Percentiles rank a stretch among this genome's conserved stretches.
These are phyloP conservation scores for Dictyostelium citrinum DNA, from an alignment of 78 protist genomes.

Conservation along the genomic window DNA sequence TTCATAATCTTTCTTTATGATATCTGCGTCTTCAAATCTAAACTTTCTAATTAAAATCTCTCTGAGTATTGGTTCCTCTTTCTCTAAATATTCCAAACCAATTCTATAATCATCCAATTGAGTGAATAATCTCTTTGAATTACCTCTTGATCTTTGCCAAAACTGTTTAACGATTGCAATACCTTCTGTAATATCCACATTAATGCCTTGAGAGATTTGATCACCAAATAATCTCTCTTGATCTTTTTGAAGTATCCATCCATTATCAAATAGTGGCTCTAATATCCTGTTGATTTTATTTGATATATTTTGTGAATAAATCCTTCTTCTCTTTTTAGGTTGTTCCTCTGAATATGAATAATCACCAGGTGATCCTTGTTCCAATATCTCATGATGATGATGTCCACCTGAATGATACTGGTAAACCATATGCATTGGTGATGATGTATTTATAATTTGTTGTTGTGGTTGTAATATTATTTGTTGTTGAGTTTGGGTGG, in stretches of 20 bases:
- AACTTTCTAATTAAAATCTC: neutral
- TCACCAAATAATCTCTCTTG: constrained; percentile 41
- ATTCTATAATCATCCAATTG: constrained; percentile 77
- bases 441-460: neutral
- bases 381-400: neutral
- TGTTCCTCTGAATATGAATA: constrained; percentile 1
- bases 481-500: neutral
- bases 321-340: constrained; percentile 67
- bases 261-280: constrained; percentile 64
- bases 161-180: constrained; percentile 31
- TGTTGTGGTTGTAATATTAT: neutral
- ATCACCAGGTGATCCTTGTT: neutral
- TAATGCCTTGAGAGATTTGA: constrained; percentile 6
- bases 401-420: neutral
- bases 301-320: constrained; percentile 23
- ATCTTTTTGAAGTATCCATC: constrained; percentile 48
- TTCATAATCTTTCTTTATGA: constrained; percentile 10
- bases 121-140: constrained; percentile 48
- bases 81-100: constrained; percentile 35
- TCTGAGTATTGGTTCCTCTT: neutral
- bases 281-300: constrained; percentile 35
- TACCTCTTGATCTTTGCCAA: constrained; percentile 77
- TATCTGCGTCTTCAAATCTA: constrained; percentile 16
- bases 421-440: neutral
- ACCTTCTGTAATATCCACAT: constrained; percentile 31